Percentiles rank a stretch among this genome's conserved stretches.
phyloP scores from a whole-genome alignment of 2,329 filamentous ascomycete species.

The Fusarium chlamydosporum region DNA sequence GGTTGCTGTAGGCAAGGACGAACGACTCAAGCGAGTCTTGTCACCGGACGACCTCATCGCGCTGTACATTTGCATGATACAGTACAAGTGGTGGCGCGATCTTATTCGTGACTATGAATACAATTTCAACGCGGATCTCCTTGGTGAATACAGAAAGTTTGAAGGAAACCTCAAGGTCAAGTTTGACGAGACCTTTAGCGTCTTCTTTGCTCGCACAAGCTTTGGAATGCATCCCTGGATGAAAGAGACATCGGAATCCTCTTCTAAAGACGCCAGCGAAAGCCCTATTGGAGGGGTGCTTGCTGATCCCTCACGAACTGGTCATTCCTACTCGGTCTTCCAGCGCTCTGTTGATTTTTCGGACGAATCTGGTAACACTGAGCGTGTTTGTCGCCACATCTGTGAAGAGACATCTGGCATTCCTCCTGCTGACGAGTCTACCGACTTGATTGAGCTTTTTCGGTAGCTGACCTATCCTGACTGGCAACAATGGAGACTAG shows the following conservation, averaged over 20 bases:
- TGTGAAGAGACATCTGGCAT: conserved; percentile 5
- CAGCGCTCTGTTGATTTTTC: neutral
- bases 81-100: conserved; percentile 7
- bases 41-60: neutral
- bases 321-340: neutral
- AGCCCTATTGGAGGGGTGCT: too few relatives aligned
- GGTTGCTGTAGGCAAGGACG: conserved; percentile 4
- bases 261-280: neutral
- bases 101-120: neutral
- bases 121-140: conserved; percentile 7
- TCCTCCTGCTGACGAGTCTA: neutral
- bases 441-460: neutral
- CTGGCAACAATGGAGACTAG: neutral
- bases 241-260: neutral
- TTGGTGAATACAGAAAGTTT: neutral
- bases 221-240: conserved; percentile 23
- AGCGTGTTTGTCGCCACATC: neutral
- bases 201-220: conserved; percentile 3
- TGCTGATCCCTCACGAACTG: neutral
- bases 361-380: neutral
- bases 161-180: neutral
- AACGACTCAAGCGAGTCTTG: neutral
- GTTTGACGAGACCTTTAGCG: neutral
- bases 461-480: neutral
- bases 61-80: conserved; percentile 28